Evolutionary conservation across 1,284 basidiomycete genomes (phyloP), one percentile per base, ranked within the genome.

Genomic region (Ceratobasidium papillatum): DNA sequence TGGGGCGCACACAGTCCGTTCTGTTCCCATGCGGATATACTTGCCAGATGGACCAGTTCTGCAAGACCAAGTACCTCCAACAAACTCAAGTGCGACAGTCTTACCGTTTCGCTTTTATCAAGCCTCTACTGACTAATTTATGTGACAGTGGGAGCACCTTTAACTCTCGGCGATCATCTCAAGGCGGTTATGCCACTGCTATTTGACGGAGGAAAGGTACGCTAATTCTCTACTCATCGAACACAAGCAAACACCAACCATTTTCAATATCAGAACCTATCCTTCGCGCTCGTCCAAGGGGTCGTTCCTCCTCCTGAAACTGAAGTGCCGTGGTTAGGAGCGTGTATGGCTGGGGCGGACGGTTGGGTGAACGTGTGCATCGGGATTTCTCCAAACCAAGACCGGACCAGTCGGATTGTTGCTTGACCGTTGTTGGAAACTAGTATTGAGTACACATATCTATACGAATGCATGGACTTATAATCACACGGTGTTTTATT

Each of bases 321-420:
- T 0, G 96, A 98, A 80, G 87, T 99, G 80, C 94, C 92, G 1
- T 99, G 96, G 96, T 82, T 99, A 14, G 94, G 94, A 14, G 91
- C 94, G 12, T 95, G 94, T 78, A 85, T 98, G 82, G 88, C 91
- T 14, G 95, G 95, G 11, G 94, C 95, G 5, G 97, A 99, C 80
- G 97, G 97, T 7, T 99, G 96, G 96, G 86, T 98, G 32, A 91
- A 92, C 78, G 86, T 97, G 65, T 95, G 94, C 78, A 85, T 96
- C 49, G 91, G 92, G 51, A 82, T 94, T 8, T 76, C 79, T 27
- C 69, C 69, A 19, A 43, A 32, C 27, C 66, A 56, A 12, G 69
- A 72, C 1, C 41, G 69, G n/a, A 32, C 32, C 8, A 45, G 52
- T 59, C 51, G 41, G 12, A 63, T 58, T n/a, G 38, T 43, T 3